These are phyloP conservation scores for Caloboletus firmus DNA, from an alignment of 1,284 basidiomycete species.

Conservation along the genomic window DNA sequence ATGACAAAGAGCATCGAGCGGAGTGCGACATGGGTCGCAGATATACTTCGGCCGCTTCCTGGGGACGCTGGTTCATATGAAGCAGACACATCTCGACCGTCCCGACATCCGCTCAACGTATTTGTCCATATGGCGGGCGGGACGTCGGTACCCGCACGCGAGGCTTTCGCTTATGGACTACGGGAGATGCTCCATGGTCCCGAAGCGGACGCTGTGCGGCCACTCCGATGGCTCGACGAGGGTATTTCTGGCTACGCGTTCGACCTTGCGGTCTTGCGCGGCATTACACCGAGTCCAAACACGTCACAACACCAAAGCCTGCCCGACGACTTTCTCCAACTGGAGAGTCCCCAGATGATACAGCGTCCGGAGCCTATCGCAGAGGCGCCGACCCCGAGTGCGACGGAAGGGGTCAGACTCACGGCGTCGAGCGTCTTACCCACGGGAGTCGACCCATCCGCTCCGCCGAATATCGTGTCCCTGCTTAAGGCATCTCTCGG, in stretches of 20 bases:
- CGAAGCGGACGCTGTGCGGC: conserved; percentile 54
- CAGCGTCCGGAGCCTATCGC: conserved; percentile 13
- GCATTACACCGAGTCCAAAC: conserved; percentile 23
- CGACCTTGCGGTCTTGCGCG: conserved; percentile 60
- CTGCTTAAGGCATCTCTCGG: conserved; percentile 60
- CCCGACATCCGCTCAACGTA: conserved; percentile 41
- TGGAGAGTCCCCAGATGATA: conserved; percentile 9
- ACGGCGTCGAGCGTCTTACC: conserved; percentile 1
- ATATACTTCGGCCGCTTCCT: conserved; percentile 43
- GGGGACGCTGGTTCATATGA: background rate
- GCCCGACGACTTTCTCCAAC: conserved; percentile 16
- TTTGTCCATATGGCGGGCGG: conserved; percentile 72
- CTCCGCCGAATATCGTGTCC: conserved; percentile 26
- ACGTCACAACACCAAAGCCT: conserved; percentile 16
- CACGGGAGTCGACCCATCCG: background rate
- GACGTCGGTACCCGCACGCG: conserved; percentile 52
- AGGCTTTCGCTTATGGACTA: conserved; percentile 61
- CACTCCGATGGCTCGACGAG: conserved; percentile 59
- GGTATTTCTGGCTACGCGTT: conserved; percentile 67
- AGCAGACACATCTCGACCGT: background rate
- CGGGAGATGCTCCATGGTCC: conserved; percentile 54
- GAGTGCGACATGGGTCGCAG: conserved; percentile 59
- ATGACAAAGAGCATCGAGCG: conserved; percentile 72
- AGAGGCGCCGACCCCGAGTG: conserved; percentile 13
- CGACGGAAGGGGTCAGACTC: background rate